Percentiles rank a stretch among this genome's conserved stretches.
These are phyloP conservation scores for Parsonsia alboflavescens DNA, from an alignment of 257 asterid species.

Conservation along the genomic window DNA sequence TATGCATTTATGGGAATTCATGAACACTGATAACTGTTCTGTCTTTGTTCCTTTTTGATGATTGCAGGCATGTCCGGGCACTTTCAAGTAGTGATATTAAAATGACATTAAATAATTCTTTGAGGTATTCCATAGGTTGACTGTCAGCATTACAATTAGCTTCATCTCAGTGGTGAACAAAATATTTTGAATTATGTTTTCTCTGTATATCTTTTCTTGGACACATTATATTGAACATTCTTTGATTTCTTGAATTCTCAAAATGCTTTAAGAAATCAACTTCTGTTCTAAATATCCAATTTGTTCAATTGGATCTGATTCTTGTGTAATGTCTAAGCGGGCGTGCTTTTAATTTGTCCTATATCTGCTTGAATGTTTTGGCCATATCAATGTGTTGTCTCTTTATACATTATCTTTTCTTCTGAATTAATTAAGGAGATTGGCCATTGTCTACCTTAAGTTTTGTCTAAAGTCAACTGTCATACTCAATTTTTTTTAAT, in stretches of 20 bases:
- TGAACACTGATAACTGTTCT: slow-evolving; percentile 6
- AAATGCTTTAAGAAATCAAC: background rate
- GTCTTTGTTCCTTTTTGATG: slow-evolving; percentile 10
- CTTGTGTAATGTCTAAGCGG: background rate
- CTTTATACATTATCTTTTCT: background rate
- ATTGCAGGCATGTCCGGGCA: slow-evolving; percentile 75
- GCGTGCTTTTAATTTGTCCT: background rate
- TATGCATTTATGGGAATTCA: slow-evolving; percentile 10
- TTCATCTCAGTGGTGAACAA: background rate
- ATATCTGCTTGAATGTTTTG: background rate
- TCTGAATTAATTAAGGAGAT: no score
- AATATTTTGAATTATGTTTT: background rate
- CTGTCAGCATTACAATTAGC: background rate
- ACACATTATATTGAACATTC: background rate
- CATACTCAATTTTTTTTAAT: no score
- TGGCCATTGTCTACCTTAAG: no score
- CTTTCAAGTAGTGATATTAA: slow-evolving; percentile 79
- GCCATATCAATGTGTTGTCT: background rate
- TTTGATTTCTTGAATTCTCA: background rate
- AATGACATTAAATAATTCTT: slow-evolving; percentile 47
- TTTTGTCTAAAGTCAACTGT: no score
- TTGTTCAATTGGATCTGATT: background rate
- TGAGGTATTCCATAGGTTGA: slow-evolving; percentile 3
- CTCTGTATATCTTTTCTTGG: background rate
- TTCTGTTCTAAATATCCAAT: background rate